phyloP scores from a whole-genome alignment of 225 moss, liverwort and hornwort species.

The Rhytidiadelphus loreus region DNA sequence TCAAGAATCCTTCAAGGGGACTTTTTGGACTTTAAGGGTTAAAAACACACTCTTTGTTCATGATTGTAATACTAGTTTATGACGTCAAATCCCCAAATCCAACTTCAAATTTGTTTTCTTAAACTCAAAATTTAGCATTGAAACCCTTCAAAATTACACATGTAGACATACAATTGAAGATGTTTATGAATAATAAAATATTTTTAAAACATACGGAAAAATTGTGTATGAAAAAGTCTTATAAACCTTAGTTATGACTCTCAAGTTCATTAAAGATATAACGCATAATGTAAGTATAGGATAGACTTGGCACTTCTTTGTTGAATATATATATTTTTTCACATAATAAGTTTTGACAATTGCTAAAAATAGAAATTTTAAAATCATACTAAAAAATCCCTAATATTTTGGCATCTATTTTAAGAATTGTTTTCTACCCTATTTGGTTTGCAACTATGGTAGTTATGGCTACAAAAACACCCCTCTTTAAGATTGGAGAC shows the following conservation, averaged over 20 bases:
- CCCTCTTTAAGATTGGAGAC: rapidly evolving
- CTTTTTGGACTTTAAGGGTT: no score
- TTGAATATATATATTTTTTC: no score
- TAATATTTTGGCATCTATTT: no score
- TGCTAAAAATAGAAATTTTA: no score
- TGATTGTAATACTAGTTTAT: no score
- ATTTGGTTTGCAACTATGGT: background rate
- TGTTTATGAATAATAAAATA: background rate
- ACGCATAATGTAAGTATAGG: background rate
- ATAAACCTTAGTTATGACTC: no score
- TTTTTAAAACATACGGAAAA: background rate
- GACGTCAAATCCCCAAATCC: background rate
- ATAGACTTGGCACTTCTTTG: no score
- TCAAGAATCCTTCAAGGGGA: rapidly evolving
- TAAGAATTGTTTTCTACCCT: no score
- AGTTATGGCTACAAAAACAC: background rate
- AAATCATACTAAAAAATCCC: no score
- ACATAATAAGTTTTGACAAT: no score
- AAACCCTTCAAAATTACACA: background rate
- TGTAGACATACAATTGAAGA: background rate
- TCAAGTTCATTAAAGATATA: no score
- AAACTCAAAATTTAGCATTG: background rate
- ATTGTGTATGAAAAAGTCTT: no score
- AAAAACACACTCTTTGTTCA: background rate
- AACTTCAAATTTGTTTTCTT: background rate